Evolutionary conservation across 108 stramenopile genomes (phyloP), one percentile per base, ranked within the genome.

Genomic region (Nitzschia palea): DNA sequence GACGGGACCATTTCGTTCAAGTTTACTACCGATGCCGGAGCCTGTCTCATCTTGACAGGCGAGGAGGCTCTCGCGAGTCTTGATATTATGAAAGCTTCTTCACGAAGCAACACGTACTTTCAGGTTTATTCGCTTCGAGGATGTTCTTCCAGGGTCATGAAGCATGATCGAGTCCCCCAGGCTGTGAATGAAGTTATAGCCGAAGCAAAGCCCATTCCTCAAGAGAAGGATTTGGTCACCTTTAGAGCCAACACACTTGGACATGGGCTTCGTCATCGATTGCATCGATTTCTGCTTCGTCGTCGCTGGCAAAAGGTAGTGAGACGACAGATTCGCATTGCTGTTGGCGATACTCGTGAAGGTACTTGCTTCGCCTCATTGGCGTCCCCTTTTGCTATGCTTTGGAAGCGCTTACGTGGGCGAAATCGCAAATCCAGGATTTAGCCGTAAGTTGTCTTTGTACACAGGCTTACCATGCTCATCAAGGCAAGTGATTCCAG

Each of bases 231-330:
- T 14, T 5, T 55, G 26, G 10, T 31, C 9, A 55, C 54, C 54
- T 6, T n/a, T 14, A 27, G 30, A 5, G 30, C 54, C 30, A 4
- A 17, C 17, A 48, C 44, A 27, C 9, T 22, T 0, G 30, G 28
- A 48, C 22, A 37, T n/a, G 15, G 26, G 33, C 15, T 52, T 31
- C 28, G 30, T 1, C 59, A 52, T 9, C 48, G 69, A 0, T 61
- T 60, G 12, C 8, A 17, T 28, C 69, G 69, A 0, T 61, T 32
- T 35, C n/a, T 62, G 14, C 27, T 47, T 12, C 60, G 69, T 29
- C 59, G 34, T 20, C 69, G 69, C 9, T 61, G 56, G 59, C 60
- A 70, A 62, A 32, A 22, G 30, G 32, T 62, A 20, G 40, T 62
- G 17, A 32, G 59, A 12, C 69, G 50, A 26, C 69, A 68, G 45